Evolutionary conservation across 202 grass and related monocot species (phyloP), one percentile per base, ranked within the genome.

Genomic region (Setaria italica): DNA sequence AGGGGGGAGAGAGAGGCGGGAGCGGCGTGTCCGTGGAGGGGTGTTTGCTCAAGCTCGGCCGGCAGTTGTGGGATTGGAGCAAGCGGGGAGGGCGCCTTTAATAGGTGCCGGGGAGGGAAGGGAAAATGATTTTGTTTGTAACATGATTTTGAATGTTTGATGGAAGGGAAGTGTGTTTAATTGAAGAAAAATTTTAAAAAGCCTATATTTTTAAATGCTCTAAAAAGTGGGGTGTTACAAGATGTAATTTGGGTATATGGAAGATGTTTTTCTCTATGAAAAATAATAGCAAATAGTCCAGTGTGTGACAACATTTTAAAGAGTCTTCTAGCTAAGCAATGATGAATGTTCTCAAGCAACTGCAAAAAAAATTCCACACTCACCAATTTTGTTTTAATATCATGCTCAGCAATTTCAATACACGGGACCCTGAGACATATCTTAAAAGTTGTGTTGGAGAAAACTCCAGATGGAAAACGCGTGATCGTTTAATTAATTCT

Each of bases 401-500:
- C 1, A 20, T 11, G 19, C 34, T 54, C 30, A 12, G 17, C 16
- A 56, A 41, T 39, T 39, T 56, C 33, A 5, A 50, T 49, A 32
- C 58, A 79, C 19, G 4, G 4, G 43, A 0, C 9, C 15, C 25
- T 65, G 10, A 67, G 19, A 67, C 2, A 25, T 4, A 39, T 54
- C 43, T 12, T 35, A 35, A 39, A 39, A 56, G 5, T 6, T 45
- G 25, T 11, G 12, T 62, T 16, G 3, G n/a, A 39, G 9, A 45
- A 45, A n/a, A 42, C 65, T 19, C 67, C 35, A 7, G 13, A 59
- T 42, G 47, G 20, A 37, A 37, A 42, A 87, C 62, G 21, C 42
- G 10, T 45, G 17, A 46, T 70, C 5, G 3, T 42, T 45, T 77
- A 3, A 3, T 80, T 72, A 86, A 89, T 33, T 78, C 11, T 56